phyloP scores from a whole-genome alignment of 805 yeast species.

The Ogataea populi-albae region DNA sequence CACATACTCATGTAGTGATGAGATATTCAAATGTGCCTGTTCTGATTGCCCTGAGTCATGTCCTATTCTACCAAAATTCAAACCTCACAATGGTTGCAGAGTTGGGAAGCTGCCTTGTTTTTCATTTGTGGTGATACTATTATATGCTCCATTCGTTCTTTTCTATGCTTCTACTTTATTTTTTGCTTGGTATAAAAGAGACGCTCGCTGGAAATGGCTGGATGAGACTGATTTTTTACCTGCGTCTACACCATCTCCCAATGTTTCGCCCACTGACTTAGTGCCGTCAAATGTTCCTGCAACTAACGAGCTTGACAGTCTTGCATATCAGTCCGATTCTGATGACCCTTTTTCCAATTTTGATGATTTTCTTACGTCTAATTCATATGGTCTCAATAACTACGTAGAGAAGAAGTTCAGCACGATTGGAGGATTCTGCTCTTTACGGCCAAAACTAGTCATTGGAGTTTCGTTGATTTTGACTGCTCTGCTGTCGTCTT shows the following conservation, averaged over 20 bases:
- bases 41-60: constrained; percentile 84
- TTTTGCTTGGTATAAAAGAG: constrained; percentile 6
- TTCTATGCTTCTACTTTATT: constrained; percentile 10
- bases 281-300: constrained; percentile 1
- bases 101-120: constrained; percentile 73
- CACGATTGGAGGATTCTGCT: constrained; percentile 55
- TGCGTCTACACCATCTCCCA: no score
- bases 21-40: constrained; percentile 75
- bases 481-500: constrained; percentile 47
- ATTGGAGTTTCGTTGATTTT: constrained; percentile 42
- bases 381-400: constrained; percentile 48
- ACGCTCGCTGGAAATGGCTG: constrained; percentile 12
- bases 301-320: background rate
- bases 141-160: constrained; percentile 38
- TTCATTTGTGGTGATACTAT: constrained; percentile 56
- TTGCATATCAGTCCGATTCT: constrained; percentile 12
- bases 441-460: constrained; percentile 55
- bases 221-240: constrained; percentile 13
- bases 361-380: constrained; percentile 22
- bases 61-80: constrained; percentile 57
- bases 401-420: constrained; percentile 47
- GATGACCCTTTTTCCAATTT: constrained; percentile 21
- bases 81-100: constrained; percentile 41
- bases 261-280: background rate
- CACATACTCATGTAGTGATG: constrained; percentile 52